Conservation (phyloP, 306 rosid species). For the Medicago lupulina region DNA sequence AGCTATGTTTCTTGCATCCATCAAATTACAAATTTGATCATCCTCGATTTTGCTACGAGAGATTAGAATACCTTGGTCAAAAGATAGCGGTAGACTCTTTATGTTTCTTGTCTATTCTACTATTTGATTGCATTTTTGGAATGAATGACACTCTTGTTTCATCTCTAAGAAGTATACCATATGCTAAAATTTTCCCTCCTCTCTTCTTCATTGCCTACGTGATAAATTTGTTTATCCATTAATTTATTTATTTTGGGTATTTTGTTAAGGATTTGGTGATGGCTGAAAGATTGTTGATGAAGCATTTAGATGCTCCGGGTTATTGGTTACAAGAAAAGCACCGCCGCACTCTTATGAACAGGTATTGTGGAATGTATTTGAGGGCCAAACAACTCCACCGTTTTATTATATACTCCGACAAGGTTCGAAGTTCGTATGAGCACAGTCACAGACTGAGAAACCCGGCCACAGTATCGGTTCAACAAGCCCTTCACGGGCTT, state of each 20-base stretch:
- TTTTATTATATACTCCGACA: slow-evolving; percentile 53
- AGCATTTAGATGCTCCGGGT: slow-evolving; percentile 90
- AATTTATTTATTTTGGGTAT: neutral
- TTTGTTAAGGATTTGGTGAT: slow-evolving; percentile 69
- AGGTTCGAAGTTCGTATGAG: slow-evolving; percentile 63
- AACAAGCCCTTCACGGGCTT: slow-evolving; percentile 83
- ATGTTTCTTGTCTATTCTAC: slow-evolving; percentile 4
- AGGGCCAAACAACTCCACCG: slow-evolving; percentile 74
- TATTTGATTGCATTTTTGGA: slow-evolving; percentile 18
- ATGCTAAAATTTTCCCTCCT: neutral
- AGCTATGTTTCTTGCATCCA: slow-evolving; percentile 85
- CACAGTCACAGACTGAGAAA: slow-evolving; percentile 65
- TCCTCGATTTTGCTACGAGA: slow-evolving; percentile 82
- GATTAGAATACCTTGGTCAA: slow-evolving; percentile 80
- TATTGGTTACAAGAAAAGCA: slow-evolving; percentile 77
- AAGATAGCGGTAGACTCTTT: slow-evolving; percentile 70
- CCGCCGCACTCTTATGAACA: slow-evolving; percentile 80
- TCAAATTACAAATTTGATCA: slow-evolving; percentile 80
- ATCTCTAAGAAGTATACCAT: neutral
- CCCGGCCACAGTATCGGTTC: slow-evolving; percentile 72
- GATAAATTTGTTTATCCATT: neutral
- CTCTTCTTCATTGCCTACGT: neutral
- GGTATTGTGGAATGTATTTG: slow-evolving; percentile 73
- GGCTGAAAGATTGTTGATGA: slow-evolving; percentile 92
- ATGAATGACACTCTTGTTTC: slow-evolving; percentile 20